Evolutionary conservation across 208 protist species (phyloP).

Genomic region (Tritrichomonas foetus): DNA sequence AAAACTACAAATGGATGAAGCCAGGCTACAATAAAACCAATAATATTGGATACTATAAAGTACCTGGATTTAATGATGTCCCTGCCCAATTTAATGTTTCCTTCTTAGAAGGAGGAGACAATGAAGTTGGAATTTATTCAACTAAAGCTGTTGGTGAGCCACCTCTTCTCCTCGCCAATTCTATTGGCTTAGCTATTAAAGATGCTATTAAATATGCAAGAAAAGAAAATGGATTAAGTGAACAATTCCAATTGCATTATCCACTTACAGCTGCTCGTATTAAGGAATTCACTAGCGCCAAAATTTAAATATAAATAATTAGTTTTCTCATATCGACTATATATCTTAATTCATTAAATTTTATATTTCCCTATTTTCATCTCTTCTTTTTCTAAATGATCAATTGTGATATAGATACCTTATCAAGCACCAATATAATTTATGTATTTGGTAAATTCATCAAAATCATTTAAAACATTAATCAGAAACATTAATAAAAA

Average conservation of each 20-base stretch:
- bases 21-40: slow-evolving; percentile 50
- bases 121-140: slow-evolving; percentile 42
- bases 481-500: too few species aligned
- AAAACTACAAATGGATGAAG: slow-evolving; percentile 25
- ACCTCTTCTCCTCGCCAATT: slow-evolving; percentile 66
- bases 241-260: background rate
- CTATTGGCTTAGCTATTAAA: slow-evolving; percentile 68
- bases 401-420: too few species aligned
- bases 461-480: too few species aligned
- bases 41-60: slow-evolving; percentile 63
- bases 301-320: too few species aligned
- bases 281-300: background rate
- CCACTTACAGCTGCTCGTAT: background rate
- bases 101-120: slow-evolving; percentile 49
- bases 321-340: too few species aligned
- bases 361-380: too few species aligned
- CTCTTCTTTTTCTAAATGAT: too few species aligned
- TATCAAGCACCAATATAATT: too few species aligned
- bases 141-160: slow-evolving; percentile 73
- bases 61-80: slow-evolving; percentile 68
- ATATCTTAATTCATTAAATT: too few species aligned
- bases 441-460: too few species aligned
- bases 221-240: background rate
- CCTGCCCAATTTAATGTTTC: slow-evolving; percentile 54
- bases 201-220: slow-evolving; percentile 60